Conservation (phyloP, 495 filamentous ascomycete species). For the Lophium mytilinum region DNA sequence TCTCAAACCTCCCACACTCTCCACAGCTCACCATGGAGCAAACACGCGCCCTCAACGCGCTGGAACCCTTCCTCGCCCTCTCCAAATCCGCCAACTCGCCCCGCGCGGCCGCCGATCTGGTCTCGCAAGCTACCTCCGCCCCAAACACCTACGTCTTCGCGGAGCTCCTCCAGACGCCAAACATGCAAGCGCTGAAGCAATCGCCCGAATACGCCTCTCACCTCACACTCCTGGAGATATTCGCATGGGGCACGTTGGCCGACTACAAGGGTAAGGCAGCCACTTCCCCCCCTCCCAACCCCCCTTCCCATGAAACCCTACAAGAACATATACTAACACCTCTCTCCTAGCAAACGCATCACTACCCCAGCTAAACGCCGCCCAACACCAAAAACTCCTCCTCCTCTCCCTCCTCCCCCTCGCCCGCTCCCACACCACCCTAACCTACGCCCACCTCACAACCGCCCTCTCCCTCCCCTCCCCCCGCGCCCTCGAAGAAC, state of each 20-base stretch:
- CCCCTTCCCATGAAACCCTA: background rate
- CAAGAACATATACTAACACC: background rate
- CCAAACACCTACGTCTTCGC: conserved; percentile 90
- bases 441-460: conserved; percentile 67
- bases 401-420: conserved; percentile 83
- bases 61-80: conserved; percentile 76
- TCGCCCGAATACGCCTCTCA: conserved; percentile 47
- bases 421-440: conserved; percentile 46
- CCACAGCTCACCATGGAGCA: conserved; percentile 60
- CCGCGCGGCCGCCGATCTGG: conserved; percentile 74
- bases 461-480: conserved; percentile 55
- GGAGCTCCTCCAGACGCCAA: conserved; percentile 76
- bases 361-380: conserved; percentile 63
- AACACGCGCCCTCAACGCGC: conserved; percentile 72
- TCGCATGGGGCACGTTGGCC: conserved; percentile 83
- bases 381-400: conserved; percentile 78
- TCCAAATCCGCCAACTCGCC: conserved; percentile 78
- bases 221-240: conserved; percentile 76
- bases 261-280: conserved; percentile 54
- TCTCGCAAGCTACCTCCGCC: conserved; percentile 77
- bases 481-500: conserved; percentile 71
- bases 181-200: conserved; percentile 64
- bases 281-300: conserved; percentile 1
- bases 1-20: conserved; percentile 16
- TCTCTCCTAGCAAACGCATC: conserved; percentile 38